phyloP scores from a whole-genome alignment of 352 stramenopile species.

The Phytophthora foliorum region DNA sequence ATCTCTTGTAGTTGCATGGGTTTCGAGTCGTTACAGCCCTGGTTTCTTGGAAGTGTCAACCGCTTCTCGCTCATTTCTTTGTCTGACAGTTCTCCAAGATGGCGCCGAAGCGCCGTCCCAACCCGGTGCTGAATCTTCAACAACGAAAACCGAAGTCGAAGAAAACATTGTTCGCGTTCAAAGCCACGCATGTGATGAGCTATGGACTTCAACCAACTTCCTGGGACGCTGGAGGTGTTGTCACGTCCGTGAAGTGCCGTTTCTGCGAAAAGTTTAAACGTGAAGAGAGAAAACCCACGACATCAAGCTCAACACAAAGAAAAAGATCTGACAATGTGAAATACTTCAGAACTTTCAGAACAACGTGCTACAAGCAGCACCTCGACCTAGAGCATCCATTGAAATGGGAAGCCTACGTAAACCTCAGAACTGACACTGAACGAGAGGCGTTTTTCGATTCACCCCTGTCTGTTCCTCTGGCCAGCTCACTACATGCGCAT shows the following conservation, averaged over 20 bases:
- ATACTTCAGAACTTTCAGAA: background rate
- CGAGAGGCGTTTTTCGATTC: background rate
- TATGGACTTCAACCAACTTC: background rate
- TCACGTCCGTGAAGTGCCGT: background rate
- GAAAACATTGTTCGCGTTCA: background rate
- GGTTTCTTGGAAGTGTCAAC: background rate
- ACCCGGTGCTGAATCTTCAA: background rate
- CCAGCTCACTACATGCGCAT: background rate
- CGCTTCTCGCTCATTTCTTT: background rate
- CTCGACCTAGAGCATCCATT: background rate
- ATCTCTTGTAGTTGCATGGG: background rate
- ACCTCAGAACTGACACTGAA: background rate
- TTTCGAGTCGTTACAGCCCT: background rate
- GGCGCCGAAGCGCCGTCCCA: background rate
- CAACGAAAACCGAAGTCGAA: background rate
- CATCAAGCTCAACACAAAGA: background rate
- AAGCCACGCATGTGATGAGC: background rate
- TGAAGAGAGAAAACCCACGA: background rate
- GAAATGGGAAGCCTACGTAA: background rate
- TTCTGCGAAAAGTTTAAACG: background rate
- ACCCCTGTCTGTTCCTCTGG: background rate
- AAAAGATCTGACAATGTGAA: background rate
- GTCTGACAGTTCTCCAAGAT: background rate
- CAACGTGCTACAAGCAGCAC: slow-evolving; percentile 12
- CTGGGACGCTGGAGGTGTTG: background rate